A percentile compares a stretch with the other conserved stretches of the same genome.
Conservation (phyloP, 2,329 filamentous ascomycete species). For the Proliferodiscus dingleyae region DNA sequence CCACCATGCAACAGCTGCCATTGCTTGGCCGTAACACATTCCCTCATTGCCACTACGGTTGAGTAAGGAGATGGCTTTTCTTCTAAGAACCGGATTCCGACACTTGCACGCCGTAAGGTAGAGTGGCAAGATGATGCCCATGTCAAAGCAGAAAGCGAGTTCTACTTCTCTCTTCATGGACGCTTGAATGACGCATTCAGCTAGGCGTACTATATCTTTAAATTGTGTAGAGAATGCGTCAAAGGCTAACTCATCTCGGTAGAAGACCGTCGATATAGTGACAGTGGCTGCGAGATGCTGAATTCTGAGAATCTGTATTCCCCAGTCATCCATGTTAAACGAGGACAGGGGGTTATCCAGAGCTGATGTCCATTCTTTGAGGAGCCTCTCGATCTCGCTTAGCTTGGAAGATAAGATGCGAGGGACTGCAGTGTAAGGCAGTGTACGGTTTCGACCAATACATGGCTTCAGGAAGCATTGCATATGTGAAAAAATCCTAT, state of each 20-base stretch:
- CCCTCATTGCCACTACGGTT: conserved; percentile 54
- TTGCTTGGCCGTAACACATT: conserved; percentile 50
- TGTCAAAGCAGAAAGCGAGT: conserved; percentile 2
- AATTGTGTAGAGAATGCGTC: neutral
- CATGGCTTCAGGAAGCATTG: neutral
- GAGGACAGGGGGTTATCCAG: neutral
- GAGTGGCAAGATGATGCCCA: conserved; percentile 55
- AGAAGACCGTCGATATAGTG: neutral
- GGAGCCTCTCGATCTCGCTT: neutral
- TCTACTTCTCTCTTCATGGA: neutral
- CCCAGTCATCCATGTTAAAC: neutral
- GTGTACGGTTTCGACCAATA: neutral
- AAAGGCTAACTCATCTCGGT: neutral
- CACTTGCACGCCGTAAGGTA: conserved; percentile 61
- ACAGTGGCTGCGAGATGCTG: neutral
- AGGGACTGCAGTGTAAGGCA: neutral
- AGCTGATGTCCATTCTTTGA: neutral
- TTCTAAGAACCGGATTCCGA: conserved; percentile 47
- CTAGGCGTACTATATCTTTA: neutral
- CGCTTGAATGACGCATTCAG: neutral
- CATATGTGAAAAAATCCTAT: neutral
- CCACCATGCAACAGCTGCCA: conserved; percentile 1
- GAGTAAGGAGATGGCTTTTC: conserved; percentile 57
- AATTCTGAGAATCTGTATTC: neutral
- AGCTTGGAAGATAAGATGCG: neutral